phyloP scores from a whole-genome alignment of 805 yeast genomes.

The Candida alai region DNA sequence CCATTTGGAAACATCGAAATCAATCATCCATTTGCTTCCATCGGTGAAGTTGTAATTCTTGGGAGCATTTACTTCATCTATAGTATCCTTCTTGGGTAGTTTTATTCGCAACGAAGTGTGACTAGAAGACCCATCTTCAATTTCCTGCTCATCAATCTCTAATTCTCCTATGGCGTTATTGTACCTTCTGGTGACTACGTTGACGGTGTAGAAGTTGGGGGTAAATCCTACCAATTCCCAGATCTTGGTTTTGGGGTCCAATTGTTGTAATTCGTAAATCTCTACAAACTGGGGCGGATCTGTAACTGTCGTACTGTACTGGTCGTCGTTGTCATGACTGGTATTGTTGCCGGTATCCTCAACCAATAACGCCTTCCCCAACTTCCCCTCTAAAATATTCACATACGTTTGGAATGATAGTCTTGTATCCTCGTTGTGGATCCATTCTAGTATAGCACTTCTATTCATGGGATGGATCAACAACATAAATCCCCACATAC shows the following conservation, averaged over 20 bases:
- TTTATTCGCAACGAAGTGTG: not conserved
- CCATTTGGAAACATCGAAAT: conserved; percentile 64
- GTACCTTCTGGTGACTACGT: conserved; percentile 18
- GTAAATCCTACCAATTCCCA: conserved; percentile 67
- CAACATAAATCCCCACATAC: conserved; percentile 47
- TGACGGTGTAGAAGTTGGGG: conserved; percentile 49
- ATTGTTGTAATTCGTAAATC: conserved; percentile 63
- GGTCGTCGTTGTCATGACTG: not conserved
- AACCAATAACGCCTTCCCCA: conserved; percentile 14
- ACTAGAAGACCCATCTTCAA: not conserved
- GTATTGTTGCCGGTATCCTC: conserved; percentile 27
- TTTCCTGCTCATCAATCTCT: conserved; percentile 3
- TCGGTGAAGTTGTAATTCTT: conserved; percentile 50
- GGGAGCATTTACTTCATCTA: conserved; percentile 53
- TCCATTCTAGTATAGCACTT: conserved; percentile 39
- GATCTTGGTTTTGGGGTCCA: conserved; percentile 43
- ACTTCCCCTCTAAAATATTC: conserved; percentile 44
- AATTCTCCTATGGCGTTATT: conserved; percentile 3
- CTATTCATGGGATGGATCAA: conserved; percentile 54
- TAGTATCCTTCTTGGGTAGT: conserved; percentile 8
- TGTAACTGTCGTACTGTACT: not conserved
- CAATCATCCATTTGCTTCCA: conserved; percentile 58
- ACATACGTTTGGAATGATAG: conserved; percentile 44
- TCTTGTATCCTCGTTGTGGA: conserved; percentile 66
- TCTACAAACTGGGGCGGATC: conserved; percentile 44